Evolutionary conservation across 257 asterid genomes (phyloP).

Genomic region (Nemophila menziesii): DNA sequence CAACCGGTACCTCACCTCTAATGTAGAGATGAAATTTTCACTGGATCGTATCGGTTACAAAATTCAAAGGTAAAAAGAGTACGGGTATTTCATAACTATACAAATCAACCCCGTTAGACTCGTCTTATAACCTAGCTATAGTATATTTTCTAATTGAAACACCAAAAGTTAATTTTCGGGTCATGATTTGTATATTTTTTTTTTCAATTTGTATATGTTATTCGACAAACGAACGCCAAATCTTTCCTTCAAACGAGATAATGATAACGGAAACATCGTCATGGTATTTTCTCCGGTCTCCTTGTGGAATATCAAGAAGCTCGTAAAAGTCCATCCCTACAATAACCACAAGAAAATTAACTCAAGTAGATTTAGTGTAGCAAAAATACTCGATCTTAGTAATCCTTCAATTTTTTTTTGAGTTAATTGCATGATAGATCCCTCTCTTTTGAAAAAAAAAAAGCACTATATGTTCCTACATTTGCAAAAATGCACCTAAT

Average conservation of each 20-base stretch:
- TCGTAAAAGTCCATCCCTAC: constrained; percentile 77
- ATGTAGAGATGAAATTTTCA: constrained; percentile 10
- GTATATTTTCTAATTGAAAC: constrained; percentile 20
- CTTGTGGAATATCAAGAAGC: constrained; percentile 86
- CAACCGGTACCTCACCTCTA: not conserved
- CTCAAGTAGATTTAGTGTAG: not conserved
- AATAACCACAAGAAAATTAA: constrained; percentile 7
- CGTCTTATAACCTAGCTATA: constrained; percentile 18
- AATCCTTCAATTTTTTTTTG: too few relatives aligned
- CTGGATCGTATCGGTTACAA: constrained; percentile 11
- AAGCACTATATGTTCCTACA: too few relatives aligned
- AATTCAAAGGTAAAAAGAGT: constrained; percentile 1
- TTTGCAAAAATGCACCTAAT: too few relatives aligned
- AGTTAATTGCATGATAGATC: too few relatives aligned
- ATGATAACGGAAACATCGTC: constrained; percentile 86
- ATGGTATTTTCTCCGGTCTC: constrained; percentile 75
- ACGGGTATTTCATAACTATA: constrained; percentile 13
- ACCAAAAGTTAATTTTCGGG: constrained; percentile 9
- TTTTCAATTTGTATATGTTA: constrained; percentile 10
- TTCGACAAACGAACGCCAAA: constrained; percentile 80
- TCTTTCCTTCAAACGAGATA: constrained; percentile 86
- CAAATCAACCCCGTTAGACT: constrained; percentile 19
- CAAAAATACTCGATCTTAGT: too few relatives aligned
- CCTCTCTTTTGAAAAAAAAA: too few relatives aligned
- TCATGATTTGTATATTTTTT: constrained; percentile 11